Base-by-base conservation (phyloP, 305 asterid genomes). In the Fraxinus platypoda region DNA sequence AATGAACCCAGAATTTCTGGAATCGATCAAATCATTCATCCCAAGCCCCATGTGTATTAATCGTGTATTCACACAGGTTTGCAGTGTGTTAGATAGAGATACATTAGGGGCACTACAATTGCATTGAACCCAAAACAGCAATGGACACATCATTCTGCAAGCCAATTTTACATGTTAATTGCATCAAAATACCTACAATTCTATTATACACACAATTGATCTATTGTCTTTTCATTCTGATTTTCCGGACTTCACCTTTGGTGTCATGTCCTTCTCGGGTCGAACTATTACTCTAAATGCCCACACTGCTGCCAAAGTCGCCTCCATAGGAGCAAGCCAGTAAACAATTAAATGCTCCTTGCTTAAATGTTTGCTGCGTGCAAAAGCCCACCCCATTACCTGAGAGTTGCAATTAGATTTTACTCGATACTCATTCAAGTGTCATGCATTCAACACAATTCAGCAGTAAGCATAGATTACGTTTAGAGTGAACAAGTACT, bases 321-420 rank as follows among this genome's bases (percentile, higher is more conserved):
- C 99, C 86, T 87, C 92, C 0, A 94, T 91, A 2, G 99, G 99
- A 1, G 99, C 97, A 85, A 95, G 97, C 97, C 98, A 93, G 80
- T 94, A 95, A 79, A 94, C 98, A 28, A 92, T 85, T 74, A 95
- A 79, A 84, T 95, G 97, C 91, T 93, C 97, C 87, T 91, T 93
- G 64, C 92, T 91, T 72, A 91, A 82, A 66, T 94, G 97, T 78
- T 95, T 91, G 71, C 97, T 93, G 37, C 88, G 90, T 46, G 97
- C 97, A 84, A 91, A 95, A 25, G 99, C 98, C 99, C 99, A 95
- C 4, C 99, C 98, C 94, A 95, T 91, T n/a, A 90, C 98, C 98
- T 94, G 71, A 76, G 64, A 80, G 80, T 71, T 28, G 70, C 23
- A 74, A 57, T 73, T 46, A 76, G 37, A 72, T 78, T 77, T 41